Conservation (phyloP, 108 stramenopile genomes). For the Cyclotella distinguenda region DNA sequence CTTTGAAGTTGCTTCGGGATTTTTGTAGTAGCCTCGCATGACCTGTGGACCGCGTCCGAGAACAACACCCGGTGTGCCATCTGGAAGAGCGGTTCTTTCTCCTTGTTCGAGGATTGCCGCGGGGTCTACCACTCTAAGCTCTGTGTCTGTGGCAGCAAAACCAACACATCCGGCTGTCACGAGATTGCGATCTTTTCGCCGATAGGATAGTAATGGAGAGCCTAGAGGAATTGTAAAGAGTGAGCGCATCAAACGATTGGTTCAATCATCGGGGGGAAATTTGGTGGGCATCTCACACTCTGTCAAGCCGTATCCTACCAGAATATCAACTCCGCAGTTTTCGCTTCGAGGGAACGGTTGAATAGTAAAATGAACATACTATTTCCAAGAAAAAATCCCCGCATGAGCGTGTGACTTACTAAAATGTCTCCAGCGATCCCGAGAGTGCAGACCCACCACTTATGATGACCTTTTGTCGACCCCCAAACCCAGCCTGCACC, state of each 20-base stretch:
- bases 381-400: not conserved
- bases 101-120: slow-evolving; percentile 27
- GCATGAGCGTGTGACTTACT: slow-evolving; percentile 7
- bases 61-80: slow-evolving; percentile 54
- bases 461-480: slow-evolving; percentile 79
- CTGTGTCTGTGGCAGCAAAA: slow-evolving; percentile 48
- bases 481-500: slow-evolving; percentile 90
- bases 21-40: slow-evolving; percentile 83
- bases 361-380: not conserved
- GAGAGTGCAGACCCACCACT: slow-evolving; percentile 88
- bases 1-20: slow-evolving; percentile 57
- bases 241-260: not conserved
- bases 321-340: slow-evolving; percentile 74
- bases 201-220: slow-evolving; percentile 53
- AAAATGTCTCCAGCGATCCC: slow-evolving; percentile 87
- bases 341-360: slow-evolving; percentile 28
- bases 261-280: not conserved
- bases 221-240: not conserved
- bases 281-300: slow-evolving; percentile 40
- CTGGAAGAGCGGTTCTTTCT: slow-evolving; percentile 30
- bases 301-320: slow-evolving; percentile 92
- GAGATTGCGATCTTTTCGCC: slow-evolving; percentile 48
- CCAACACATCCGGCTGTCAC: slow-evolving; percentile 61
- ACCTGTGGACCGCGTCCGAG: slow-evolving; percentile 64
- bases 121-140: slow-evolving; percentile 56